Evolutionary conservation across 2,329 filamentous ascomycete genomes (phyloP).

Genomic region (Sphaerostilbella broomeana): DNA sequence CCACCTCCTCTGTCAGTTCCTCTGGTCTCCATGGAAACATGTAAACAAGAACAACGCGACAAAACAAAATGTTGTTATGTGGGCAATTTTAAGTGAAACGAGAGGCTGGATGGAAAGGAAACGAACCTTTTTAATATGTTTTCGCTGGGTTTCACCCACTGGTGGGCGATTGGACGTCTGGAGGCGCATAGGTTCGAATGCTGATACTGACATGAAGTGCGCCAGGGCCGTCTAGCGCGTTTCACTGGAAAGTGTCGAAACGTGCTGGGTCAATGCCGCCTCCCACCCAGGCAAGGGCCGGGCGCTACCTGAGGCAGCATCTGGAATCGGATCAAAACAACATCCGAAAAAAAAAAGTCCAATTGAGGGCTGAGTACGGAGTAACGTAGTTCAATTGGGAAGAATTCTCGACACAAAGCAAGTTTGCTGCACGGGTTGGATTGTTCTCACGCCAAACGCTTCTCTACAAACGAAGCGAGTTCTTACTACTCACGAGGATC

Average conservation of each 20-base stretch:
- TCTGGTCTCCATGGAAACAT: no score
- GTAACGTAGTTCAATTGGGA: not conserved
- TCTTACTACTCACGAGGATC: no score
- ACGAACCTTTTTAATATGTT: not conserved
- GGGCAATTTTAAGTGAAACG: no score
- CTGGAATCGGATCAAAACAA: slow-evolving; percentile 3
- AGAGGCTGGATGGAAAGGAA: not conserved
- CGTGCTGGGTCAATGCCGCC: slow-evolving; percentile 5
- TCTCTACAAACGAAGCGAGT: no score
- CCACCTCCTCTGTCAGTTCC: not conserved
- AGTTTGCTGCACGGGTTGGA: no score
- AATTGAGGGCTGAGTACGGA: no score
- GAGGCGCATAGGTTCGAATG: slow-evolving; percentile 27
- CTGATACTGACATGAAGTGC: slow-evolving; percentile 42
- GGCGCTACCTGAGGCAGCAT: slow-evolving; percentile 7
- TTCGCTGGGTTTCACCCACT: not conserved
- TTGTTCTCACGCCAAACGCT: no score
- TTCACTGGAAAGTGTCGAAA: slow-evolving; percentile 31
- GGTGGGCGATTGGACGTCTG: slow-evolving; percentile 1
- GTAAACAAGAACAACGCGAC: no score
- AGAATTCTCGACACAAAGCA: not conserved
- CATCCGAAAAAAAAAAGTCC: not conserved
- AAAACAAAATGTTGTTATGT: slow-evolving; percentile 4
- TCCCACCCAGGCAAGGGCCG: no score
- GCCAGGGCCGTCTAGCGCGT: slow-evolving; percentile 37